Base-by-base conservation (phyloP, 1,284 basidiomycete species). In the Marasmius sp. region DNA sequence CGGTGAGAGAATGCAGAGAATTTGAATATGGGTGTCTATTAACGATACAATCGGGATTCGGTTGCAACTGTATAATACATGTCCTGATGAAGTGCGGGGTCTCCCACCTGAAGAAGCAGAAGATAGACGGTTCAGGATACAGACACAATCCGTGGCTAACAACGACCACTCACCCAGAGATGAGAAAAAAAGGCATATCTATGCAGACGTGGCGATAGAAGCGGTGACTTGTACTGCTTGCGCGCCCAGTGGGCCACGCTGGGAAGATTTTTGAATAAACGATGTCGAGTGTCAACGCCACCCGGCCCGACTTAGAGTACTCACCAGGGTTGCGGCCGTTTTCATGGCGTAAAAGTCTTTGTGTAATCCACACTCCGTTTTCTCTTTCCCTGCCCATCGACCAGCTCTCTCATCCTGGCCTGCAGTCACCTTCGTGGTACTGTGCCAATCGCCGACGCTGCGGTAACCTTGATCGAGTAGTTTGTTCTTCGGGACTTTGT, bases 381-480 rank as follows among this genome's bases (percentile, higher is more conserved):
- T 98, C 64, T 89, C 88, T 74, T 87, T 91, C 22, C 93, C 94
- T 47, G 91, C 89, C 97, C 97, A 99, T 61, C 97, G 80, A 5
- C 97, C 97, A 1, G 91, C 88, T 45, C 97, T 86, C 78, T 99
- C 97, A 1, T 82, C 82, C 68, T 95, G 90, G 0, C 89, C 89
- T 36, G 88, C 85, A 0, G 77, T 81, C 50, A 88, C 88, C 72
- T 89, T 88, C 27, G 76, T 79, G 0, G 97, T 99, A 65, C 94
- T 96, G 77, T 99, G 97, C 92, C 95, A 97, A 77, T 99, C 97
- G 9, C 97, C 97, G 65, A 99, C 88, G 69, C 92, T 95, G 70
- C 89, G 91, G 82, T 98, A 99, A 1, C 97, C 97, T 72, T 95
- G 85, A 67, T 89, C 89, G 47, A 98, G 84, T 3, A 99, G 83